These are phyloP conservation scores for Vicia villosa DNA, from an alignment of 306 rosid genomes.

Conservation along the genomic window DNA sequence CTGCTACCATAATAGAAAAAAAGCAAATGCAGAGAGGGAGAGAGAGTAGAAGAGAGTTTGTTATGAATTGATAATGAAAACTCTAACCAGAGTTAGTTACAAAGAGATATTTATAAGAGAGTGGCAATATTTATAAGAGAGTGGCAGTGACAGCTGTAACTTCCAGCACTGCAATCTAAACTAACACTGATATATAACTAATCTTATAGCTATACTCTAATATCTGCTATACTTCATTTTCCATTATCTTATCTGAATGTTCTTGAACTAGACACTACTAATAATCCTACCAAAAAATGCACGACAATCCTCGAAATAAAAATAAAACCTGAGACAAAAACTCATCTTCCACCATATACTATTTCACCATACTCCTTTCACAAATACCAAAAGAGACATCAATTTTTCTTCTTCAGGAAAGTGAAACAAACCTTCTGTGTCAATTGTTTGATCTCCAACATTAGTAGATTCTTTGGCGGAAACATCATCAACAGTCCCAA, in stretches of 20 bases:
- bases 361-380: background rate
- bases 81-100: too few species aligned
- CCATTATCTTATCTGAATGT: background rate
- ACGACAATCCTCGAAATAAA: background rate
- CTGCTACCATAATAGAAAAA: too few species aligned
- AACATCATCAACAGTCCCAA: conserved; percentile 41
- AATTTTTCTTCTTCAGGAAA: background rate
- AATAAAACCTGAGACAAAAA: background rate
- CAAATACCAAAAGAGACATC: background rate
- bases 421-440: conserved; percentile 66
- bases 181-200: too few species aligned
- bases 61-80: too few species aligned
- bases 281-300: conserved; percentile 1
- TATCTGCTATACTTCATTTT: background rate
- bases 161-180: too few species aligned
- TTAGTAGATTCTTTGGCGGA: conserved; percentile 34
- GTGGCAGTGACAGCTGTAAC: too few species aligned
- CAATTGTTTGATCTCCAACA: conserved; percentile 46
- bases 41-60: too few species aligned
- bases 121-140: too few species aligned
- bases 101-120: too few species aligned
- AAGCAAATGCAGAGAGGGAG: too few species aligned
- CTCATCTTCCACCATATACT: background rate
- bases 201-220: too few species aligned
- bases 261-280: background rate